phyloP scores from a whole-genome alignment of 2,329 filamentous ascomycete species.

The Seiridium cupressi region DNA sequence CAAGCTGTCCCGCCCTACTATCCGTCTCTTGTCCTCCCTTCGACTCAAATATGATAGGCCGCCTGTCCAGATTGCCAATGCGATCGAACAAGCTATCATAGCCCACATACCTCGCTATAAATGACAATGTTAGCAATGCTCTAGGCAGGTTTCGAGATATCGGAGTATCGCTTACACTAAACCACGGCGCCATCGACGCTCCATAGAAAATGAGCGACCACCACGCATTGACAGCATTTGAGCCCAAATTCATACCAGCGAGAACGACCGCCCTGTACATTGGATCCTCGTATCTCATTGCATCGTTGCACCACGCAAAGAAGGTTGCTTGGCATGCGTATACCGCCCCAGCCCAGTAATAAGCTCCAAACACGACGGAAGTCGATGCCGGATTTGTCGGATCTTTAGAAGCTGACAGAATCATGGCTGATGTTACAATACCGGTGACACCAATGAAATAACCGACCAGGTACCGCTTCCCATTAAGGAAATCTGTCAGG shows the following conservation, averaged over 20 bases:
- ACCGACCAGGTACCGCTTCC: slow-evolving; percentile 63
- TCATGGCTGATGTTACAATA: slow-evolving; percentile 59
- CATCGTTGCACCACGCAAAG: slow-evolving; percentile 75
- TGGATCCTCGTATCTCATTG: slow-evolving; percentile 61
- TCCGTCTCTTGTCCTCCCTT: not conserved
- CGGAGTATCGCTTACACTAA: slow-evolving; percentile 45
- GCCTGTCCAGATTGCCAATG: slow-evolving; percentile 58
- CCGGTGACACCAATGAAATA: slow-evolving; percentile 68
- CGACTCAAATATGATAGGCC: slow-evolving; percentile 46
- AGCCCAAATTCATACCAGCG: slow-evolving; percentile 70
- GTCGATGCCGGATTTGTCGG: slow-evolving; percentile 41
- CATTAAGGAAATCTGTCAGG: slow-evolving; percentile 62
- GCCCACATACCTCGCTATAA: slow-evolving; percentile 66
- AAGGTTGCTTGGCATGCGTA: slow-evolving; percentile 74
- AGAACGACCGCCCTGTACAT: slow-evolving; percentile 65
- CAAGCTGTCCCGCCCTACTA: not conserved
- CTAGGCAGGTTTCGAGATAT: slow-evolving; percentile 14
- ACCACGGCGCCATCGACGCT: slow-evolving; percentile 64
- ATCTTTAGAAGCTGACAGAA: slow-evolving; percentile 50
- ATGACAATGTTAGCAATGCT: slow-evolving; percentile 10
- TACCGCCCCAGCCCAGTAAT: slow-evolving; percentile 68
- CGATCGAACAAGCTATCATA: slow-evolving; percentile 65
- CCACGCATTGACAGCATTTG: slow-evolving; percentile 69
- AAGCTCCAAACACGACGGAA: slow-evolving; percentile 58
- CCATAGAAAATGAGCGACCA: slow-evolving; percentile 72